These are phyloP conservation scores for Chlorella sp. DNA, from an alignment of 139 green algal species.

Conservation along the genomic window DNA sequence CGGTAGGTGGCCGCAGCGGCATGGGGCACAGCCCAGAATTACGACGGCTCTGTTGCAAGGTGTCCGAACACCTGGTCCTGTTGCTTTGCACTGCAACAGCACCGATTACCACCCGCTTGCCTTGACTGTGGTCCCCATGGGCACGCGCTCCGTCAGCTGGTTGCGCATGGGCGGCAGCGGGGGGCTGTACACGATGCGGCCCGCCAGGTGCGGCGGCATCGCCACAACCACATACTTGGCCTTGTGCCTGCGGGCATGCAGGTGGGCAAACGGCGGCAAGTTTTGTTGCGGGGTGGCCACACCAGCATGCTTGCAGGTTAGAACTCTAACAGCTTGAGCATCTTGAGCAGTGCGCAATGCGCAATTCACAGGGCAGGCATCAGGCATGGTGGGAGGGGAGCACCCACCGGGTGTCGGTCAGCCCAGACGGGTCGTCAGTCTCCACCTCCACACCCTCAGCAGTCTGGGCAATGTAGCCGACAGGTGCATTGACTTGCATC, in stretches of 20 bases:
- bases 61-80: neutral
- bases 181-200: neutral
- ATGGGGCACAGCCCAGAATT: neutral
- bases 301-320: too few species aligned
- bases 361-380: too few species aligned
- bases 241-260: neutral
- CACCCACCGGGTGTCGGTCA: too few species aligned
- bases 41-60: neutral
- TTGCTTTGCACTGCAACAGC: too few species aligned
- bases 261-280: neutral
- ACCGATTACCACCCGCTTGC: neutral
- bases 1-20: too few species aligned
- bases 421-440: neutral
- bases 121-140: conserved; percentile 23
- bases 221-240: conserved; percentile 2
- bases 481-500: neutral
- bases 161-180: conserved; percentile 5
- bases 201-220: conserved; percentile 15
- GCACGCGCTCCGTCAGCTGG: neutral
- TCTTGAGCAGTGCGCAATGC: too few species aligned
- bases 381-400: too few species aligned
- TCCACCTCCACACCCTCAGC: neutral
- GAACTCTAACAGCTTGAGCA: too few species aligned
- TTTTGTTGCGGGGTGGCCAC: neutral
- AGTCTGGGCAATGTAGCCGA: neutral